phyloP scores from a whole-genome alignment of 2,329 filamentous ascomycete species.

The Juglanconis juglandina region DNA sequence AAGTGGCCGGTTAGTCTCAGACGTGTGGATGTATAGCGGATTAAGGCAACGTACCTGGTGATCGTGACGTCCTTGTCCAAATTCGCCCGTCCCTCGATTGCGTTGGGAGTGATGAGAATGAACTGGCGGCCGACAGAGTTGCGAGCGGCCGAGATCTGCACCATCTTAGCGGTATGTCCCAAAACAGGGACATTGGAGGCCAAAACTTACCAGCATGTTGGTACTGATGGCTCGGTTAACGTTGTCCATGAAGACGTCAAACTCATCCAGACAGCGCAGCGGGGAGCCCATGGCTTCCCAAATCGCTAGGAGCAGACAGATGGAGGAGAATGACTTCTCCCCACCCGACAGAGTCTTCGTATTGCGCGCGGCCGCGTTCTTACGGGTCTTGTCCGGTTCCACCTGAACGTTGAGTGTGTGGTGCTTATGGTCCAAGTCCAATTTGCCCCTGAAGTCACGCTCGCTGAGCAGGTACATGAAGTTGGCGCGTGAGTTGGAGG shows the following conservation, averaged over 20 bases:
- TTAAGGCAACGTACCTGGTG: slow-evolving; percentile 54
- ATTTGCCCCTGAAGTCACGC: slow-evolving; percentile 78
- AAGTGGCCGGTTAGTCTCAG: slow-evolving; percentile 1
- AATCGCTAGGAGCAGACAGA: slow-evolving; percentile 85
- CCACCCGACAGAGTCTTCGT: slow-evolving; percentile 93
- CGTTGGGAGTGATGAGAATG: slow-evolving; percentile 92
- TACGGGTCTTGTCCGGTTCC: slow-evolving; percentile 66
- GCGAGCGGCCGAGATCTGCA: slow-evolving; percentile 75
- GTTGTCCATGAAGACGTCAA: slow-evolving; percentile 99
- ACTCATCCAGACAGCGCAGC: slow-evolving; percentile 92
- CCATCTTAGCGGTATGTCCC: slow-evolving; percentile 20
- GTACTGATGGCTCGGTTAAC: slow-evolving; percentile 93
- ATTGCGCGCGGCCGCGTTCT: slow-evolving; percentile 67
- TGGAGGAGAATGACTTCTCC: slow-evolving; percentile 96
- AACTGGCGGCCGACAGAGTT: slow-evolving; percentile 88
- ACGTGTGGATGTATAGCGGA: background rate
- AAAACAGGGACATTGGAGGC: background rate
- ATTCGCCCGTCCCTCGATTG: slow-evolving; percentile 60
- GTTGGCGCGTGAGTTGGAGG: slow-evolving; percentile 76
- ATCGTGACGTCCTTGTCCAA: slow-evolving; percentile 71
- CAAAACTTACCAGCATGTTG: slow-evolving; percentile 74
- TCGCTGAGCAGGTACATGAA: slow-evolving; percentile 89
- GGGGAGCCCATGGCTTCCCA: slow-evolving; percentile 99
- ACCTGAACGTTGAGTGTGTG: slow-evolving; percentile 76
- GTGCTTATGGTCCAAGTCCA: slow-evolving; percentile 73